Evolutionary conservation across 148 eudicot genomes (phyloP).

Genomic region (Cornus florida): DNA sequence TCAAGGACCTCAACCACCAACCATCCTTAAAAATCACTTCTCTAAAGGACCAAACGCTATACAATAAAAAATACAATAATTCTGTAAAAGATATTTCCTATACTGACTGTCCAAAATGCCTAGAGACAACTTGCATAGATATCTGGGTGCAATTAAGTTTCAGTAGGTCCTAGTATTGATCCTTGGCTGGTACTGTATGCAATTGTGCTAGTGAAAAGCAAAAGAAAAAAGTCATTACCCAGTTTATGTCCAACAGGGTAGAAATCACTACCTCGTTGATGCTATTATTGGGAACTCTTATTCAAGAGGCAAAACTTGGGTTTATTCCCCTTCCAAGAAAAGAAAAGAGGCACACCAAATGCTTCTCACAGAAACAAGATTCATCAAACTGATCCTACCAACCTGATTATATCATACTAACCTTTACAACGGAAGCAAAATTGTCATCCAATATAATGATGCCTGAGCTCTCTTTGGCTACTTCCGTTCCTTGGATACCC

Average conservation of each 20-base stretch:
- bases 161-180: not conserved
- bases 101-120: not conserved
- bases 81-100: not conserved
- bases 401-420: slow-evolving; percentile 22
- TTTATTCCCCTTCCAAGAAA: not conserved
- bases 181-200: not conserved
- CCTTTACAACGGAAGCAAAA: slow-evolving; percentile 91
- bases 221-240: not conserved
- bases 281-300: not conserved
- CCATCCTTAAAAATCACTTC: not conserved
- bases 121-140: not conserved
- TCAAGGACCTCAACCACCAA: not conserved
- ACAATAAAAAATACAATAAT: not conserved
- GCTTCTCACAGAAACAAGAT: not conserved
- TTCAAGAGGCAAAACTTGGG: not conserved
- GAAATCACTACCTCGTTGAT: not conserved
- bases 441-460: slow-evolving; percentile 84
- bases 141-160: not conserved
- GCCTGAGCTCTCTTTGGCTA: slow-evolving; percentile 82
- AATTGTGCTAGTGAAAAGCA: not conserved
- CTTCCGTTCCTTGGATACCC: slow-evolving; percentile 85
- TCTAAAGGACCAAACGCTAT: not conserved
- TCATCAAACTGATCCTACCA: not conserved
- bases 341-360: slow-evolving; percentile 8
- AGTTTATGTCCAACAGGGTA: not conserved